Percentiles rank a stretch among this genome's conserved stretches.
Evolutionary conservation across 208 protist species (phyloP).

Genomic region (Phytomonas sp.): DNA sequence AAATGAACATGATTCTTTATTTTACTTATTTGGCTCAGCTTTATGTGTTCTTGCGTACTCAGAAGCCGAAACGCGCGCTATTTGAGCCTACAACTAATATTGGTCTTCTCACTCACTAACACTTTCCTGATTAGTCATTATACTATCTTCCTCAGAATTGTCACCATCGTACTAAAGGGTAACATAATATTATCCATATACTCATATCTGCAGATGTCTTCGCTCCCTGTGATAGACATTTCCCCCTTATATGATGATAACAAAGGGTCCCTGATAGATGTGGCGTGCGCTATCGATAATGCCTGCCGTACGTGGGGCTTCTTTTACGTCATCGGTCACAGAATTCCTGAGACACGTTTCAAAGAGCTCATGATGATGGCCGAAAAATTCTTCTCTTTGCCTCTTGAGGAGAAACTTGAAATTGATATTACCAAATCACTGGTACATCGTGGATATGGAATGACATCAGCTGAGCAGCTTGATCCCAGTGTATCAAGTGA

Average conservation of each 20-base stretch:
- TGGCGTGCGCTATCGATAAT: conserved; percentile 52
- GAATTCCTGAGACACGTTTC: conserved; percentile 33
- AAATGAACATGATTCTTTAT: not conserved
- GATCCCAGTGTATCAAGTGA: conserved; percentile 38
- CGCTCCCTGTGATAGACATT: conserved; percentile 69
- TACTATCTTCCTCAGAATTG: not conserved
- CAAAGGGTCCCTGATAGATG: conserved; percentile 23
- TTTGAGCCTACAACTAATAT: not conserved
- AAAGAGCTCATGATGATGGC: conserved; percentile 41
- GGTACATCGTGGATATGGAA: conserved; percentile 58
- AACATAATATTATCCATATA: conserved; percentile 4
- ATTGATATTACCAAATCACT: conserved; percentile 52
- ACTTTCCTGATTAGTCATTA: not conserved
- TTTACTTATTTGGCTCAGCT: not conserved
- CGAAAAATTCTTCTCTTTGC: conserved; percentile 43
- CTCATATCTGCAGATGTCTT: conserved; percentile 11
- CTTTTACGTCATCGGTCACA: conserved; percentile 74
- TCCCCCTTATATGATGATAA: conserved; percentile 42
- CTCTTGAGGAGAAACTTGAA: conserved; percentile 57
- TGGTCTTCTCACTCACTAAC: not conserved
- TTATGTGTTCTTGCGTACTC: not conserved
- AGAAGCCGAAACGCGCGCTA: not conserved
- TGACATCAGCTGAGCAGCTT: conserved; percentile 37
- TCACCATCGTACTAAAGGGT: conserved; percentile 3
- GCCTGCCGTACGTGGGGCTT: conserved; percentile 74